Conservation (phyloP, 1,284 basidiomycete species). For the Leccinum griseonigrum region DNA sequence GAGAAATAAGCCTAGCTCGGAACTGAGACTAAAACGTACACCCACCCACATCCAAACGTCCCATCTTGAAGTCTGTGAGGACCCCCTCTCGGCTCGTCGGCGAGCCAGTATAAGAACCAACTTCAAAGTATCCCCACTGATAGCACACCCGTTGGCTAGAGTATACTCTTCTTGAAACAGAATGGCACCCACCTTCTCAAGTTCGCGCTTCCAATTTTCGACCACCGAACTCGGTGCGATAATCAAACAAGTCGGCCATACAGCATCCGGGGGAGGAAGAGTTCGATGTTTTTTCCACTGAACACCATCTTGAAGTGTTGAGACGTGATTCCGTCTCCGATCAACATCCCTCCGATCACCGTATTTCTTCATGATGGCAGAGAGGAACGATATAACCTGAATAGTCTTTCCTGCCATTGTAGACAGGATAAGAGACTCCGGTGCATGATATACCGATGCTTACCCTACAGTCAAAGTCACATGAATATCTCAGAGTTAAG, state of each 20-base stretch:
- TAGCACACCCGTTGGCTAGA: not conserved
- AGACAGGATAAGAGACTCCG: not conserved
- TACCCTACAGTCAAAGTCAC: conserved; percentile 21
- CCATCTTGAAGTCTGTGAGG: conserved; percentile 68
- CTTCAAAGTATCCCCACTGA: conserved; percentile 82
- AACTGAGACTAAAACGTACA: conserved; percentile 8
- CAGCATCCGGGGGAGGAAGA: conserved; percentile 62
- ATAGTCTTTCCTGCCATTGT: conserved; percentile 67
- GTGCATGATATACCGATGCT: conserved; percentile 1
- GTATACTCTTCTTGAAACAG: not conserved
- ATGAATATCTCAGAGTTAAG: conserved; percentile 1
- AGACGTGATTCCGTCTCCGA: conserved; percentile 62
- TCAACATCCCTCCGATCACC: conserved; percentile 60
- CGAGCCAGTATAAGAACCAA: conserved; percentile 60
- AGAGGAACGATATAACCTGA: conserved; percentile 85
- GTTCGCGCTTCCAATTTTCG: conserved; percentile 80
- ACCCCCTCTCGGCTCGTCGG: conserved; percentile 50
- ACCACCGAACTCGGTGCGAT: conserved; percentile 78
- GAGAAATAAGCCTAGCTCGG: not conserved
- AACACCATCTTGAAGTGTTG: conserved; percentile 56
- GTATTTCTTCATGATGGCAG: conserved; percentile 80
- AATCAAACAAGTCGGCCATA: conserved; percentile 81
- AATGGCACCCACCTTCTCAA: conserved; percentile 54
- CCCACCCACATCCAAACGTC: conserved; percentile 72
- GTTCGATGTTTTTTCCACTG: conserved; percentile 50